These are phyloP conservation scores for Astrephomene gubernaculifera DNA, from an alignment of 139 green algal genomes.

Conservation along the genomic window DNA sequence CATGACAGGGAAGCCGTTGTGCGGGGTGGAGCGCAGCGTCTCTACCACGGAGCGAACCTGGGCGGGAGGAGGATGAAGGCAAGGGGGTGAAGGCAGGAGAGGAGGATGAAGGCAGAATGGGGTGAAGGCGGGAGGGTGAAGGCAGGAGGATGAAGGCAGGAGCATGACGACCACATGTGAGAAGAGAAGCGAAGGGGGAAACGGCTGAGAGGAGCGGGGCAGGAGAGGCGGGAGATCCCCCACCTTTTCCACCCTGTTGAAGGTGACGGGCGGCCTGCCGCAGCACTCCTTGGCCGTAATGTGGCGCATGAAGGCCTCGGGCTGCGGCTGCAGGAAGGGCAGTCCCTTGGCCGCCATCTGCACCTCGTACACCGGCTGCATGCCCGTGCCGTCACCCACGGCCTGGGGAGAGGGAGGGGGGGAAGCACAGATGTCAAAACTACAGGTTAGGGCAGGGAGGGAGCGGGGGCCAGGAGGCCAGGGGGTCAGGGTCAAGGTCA, in stretches of 20 bases:
- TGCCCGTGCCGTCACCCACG: slow-evolving; percentile 75
- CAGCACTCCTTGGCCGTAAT: slow-evolving; percentile 71
- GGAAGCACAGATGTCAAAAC: not conserved
- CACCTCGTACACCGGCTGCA: slow-evolving; percentile 76
- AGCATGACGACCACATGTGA: too few relatives aligned
- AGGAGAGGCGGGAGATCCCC: not conserved
- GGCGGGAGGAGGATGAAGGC: not conserved
- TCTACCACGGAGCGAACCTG: slow-evolving; percentile 57
- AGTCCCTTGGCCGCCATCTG: slow-evolving; percentile 73
- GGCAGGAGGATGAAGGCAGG: too few relatives aligned
- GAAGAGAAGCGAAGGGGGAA: too few relatives aligned
- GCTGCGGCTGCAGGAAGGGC: slow-evolving; percentile 64
- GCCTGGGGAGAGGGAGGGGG: slow-evolving; percentile 45
- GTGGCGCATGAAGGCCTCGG: slow-evolving; percentile 68
- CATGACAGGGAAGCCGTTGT: slow-evolving; percentile 83
- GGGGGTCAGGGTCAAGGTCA: too few relatives aligned
- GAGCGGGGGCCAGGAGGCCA: too few relatives aligned
- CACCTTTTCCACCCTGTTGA: slow-evolving; percentile 70
- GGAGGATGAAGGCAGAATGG: not conserved
- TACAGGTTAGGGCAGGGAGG: not conserved
- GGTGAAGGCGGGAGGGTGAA: too few relatives aligned
- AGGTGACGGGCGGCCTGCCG: slow-evolving; percentile 52
- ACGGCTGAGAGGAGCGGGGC: not conserved
- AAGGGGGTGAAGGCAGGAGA: not conserved
- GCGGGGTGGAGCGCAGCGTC: slow-evolving; percentile 53